Percentiles rank a stretch among this genome's conserved stretches.
Evolutionary conservation across 1,284 basidiomycete genomes (phyloP).

Genomic region (Irpex lacteus): DNA sequence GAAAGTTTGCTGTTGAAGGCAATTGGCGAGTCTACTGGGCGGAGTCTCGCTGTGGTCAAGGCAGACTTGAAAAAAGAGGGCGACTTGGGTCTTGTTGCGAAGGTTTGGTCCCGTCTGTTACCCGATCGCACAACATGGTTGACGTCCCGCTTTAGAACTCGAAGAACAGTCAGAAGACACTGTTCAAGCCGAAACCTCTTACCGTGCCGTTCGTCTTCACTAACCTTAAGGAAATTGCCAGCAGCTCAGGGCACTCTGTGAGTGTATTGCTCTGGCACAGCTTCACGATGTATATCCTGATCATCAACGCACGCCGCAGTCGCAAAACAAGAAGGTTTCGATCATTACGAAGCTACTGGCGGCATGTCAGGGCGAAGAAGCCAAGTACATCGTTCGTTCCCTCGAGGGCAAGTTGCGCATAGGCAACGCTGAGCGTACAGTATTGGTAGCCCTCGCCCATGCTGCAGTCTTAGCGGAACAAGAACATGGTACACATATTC

Average conservation of each 20-base stretch:
- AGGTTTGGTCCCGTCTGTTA: conserved; percentile 46
- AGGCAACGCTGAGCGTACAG: conserved; percentile 93
- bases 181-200: conserved; percentile 92
- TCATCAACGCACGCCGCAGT: conserved; percentile 41
- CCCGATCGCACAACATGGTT: neutral
- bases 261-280: conserved; percentile 15
- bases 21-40: conserved; percentile 92
- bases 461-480: conserved; percentile 80
- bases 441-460: conserved; percentile 85
- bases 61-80: conserved; percentile 93
- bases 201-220: conserved; percentile 89
- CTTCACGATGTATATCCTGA: neutral
- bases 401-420: conserved; percentile 97
- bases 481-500: conserved; percentile 48
- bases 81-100: conserved; percentile 94
- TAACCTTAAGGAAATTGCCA: conserved; percentile 83
- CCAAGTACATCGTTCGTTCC: conserved; percentile 95
- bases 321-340: conserved; percentile 92
- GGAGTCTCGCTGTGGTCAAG: conserved; percentile 82
- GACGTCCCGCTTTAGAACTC: conserved; percentile 62
- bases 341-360: conserved; percentile 95
- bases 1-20: conserved; percentile 95
- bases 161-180: conserved; percentile 89
- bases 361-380: conserved; percentile 85
- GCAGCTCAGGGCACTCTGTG: conserved; percentile 81